Evolutionary conservation across 345 rosid species (phyloP).

Genomic region (Kernera saxatilis): DNA sequence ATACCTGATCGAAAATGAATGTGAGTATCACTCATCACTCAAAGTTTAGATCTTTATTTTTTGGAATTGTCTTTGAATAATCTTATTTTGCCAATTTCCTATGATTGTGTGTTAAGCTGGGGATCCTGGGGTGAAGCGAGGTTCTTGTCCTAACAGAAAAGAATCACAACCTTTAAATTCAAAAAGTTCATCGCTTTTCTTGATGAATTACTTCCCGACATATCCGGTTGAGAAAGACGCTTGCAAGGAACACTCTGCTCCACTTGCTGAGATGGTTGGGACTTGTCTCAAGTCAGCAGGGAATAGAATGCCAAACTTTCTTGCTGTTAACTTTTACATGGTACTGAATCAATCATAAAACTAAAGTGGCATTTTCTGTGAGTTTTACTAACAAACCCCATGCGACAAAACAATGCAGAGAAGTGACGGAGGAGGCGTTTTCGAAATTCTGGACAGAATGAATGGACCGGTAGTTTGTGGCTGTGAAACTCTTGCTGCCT

Average conservation of each 20-base stretch:
- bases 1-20: slow-evolving; percentile 83
- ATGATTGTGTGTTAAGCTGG: slow-evolving; percentile 63
- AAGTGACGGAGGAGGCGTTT: slow-evolving; percentile 94
- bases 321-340: slow-evolving; percentile 98
- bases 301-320: slow-evolving; percentile 74
- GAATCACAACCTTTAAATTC: slow-evolving; percentile 71
- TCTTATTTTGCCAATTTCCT: neutral
- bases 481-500: slow-evolving; percentile 65
- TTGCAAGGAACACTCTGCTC: slow-evolving; percentile 89
- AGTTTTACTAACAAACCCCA: neutral
- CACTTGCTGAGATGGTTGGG: slow-evolving; percentile 75
- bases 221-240: slow-evolving; percentile 77
- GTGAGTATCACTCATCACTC: slow-evolving; percentile 37
- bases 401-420: slow-evolving; percentile 46
- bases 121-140: slow-evolving; percentile 82
- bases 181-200: slow-evolving; percentile 65
- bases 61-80: neutral
- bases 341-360: slow-evolving; percentile 33
- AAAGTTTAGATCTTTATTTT: neutral
- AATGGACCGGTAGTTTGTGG: slow-evolving; percentile 84
- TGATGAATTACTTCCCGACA: slow-evolving; percentile 90
- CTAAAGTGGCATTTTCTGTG: neutral
- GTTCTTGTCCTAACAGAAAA: slow-evolving; percentile 87
- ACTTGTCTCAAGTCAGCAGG: slow-evolving; percentile 88
- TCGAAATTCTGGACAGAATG: slow-evolving; percentile 73